A percentile compares a stretch with the other conserved stretches of the same genome.
Conservation (phyloP, 805 yeast genomes). For the Maudiozyma turicensis region DNA sequence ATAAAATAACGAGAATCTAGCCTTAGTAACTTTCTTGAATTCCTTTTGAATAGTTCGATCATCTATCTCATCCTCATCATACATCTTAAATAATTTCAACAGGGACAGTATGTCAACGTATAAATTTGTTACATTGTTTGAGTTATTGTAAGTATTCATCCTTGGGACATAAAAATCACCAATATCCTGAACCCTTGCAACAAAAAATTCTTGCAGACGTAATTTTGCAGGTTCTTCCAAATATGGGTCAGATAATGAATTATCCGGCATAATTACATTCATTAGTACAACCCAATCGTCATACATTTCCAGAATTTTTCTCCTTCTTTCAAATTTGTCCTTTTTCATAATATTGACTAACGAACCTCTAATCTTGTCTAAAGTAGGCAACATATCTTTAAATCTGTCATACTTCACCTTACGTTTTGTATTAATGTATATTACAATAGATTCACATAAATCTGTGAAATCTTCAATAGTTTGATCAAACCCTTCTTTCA, state of each 20-base stretch:
- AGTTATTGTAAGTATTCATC: constrained; percentile 6
- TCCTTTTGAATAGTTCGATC: constrained; percentile 14
- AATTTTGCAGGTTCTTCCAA: constrained; percentile 20
- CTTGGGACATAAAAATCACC: constrained; percentile 29
- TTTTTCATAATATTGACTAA: constrained; percentile 3
- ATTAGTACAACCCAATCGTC: constrained; percentile 21
- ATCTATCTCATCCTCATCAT: constrained; percentile 18
- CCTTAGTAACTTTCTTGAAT: constrained; percentile 16
- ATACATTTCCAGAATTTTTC: constrained; percentile 11
- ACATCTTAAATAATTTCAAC: constrained; percentile 13
- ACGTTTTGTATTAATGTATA: constrained; percentile 18
- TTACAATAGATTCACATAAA: constrained; percentile 18
- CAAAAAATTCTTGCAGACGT: constrained; percentile 24
- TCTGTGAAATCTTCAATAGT: constrained; percentile 17
- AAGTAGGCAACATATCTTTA: constrained; percentile 11
- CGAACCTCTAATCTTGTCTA: constrained; percentile 15
- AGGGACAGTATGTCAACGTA: constrained; percentile 14
- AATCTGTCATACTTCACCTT: constrained; percentile 19
- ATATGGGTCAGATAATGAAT: constrained; percentile 23
- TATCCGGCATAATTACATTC: constrained; percentile 18
- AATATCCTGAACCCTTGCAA: constrained; percentile 24
- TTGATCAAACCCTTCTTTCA: constrained; percentile 18
- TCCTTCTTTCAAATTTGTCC: constrained; percentile 5
- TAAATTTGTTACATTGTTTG: background rate
- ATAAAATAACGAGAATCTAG: constrained; percentile 20